phyloP scores from a whole-genome alignment of 345 rosid genomes.

The Lepidium africanum region DNA sequence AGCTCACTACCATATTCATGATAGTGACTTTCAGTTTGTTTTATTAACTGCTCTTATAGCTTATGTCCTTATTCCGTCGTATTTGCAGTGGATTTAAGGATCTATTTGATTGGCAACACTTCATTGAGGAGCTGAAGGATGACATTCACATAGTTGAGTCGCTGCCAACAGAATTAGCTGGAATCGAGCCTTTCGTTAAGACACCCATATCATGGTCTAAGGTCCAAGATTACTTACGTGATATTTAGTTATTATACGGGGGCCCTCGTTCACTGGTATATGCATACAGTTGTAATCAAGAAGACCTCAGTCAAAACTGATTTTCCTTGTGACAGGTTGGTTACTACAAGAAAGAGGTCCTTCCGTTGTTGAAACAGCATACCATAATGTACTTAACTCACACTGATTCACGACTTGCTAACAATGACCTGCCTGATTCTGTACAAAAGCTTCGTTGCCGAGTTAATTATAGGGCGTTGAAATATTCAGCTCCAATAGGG shows the following conservation, averaged over 20 bases:
- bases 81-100: slow-evolving; percentile 82
- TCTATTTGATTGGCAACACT: slow-evolving; percentile 87
- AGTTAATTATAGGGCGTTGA: slow-evolving; percentile 75
- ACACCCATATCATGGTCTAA: slow-evolving; percentile 97
- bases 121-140: slow-evolving; percentile 68
- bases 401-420: slow-evolving; percentile 91
- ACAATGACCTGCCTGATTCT: slow-evolving; percentile 58
- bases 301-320: background rate
- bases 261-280: background rate
- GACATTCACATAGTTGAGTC: slow-evolving; percentile 81
- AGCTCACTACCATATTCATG: background rate
- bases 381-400: slow-evolving; percentile 82
- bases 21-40: background rate
- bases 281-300: background rate
- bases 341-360: slow-evolving; percentile 76
- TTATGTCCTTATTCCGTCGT: background rate
- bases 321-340: slow-evolving; percentile 44
- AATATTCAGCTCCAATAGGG: slow-evolving; percentile 75
- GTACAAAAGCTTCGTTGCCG: slow-evolving; percentile 87
- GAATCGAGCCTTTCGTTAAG: slow-evolving; percentile 56
- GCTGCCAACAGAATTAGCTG: slow-evolving; percentile 56
- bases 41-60: background rate
- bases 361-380: slow-evolving; percentile 75
- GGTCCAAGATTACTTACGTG: slow-evolving; percentile 34
- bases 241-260: background rate